Percentiles rank a stretch among this genome's conserved stretches.
Conservation (phyloP, 2,329 filamentous ascomycete genomes). For the Phialophora expanda region DNA sequence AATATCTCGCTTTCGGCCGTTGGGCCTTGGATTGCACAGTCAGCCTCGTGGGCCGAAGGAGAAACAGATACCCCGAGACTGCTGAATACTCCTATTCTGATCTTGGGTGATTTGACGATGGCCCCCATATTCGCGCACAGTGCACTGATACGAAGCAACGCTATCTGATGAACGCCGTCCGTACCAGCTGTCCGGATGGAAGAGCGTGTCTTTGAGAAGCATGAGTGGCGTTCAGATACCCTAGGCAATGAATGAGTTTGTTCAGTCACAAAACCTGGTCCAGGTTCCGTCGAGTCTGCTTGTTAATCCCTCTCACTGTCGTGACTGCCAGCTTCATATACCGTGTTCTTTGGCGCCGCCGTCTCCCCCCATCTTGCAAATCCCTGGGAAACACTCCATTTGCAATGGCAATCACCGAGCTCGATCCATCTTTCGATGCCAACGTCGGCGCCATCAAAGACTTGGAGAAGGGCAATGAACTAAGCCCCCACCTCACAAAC, state of each 20-base stretch:
- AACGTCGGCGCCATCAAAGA: constrained; percentile 10
- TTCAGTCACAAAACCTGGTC: neutral
- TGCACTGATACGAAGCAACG: neutral
- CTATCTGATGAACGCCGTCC: neutral
- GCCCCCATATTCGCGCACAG: neutral
- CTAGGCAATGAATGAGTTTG: neutral
- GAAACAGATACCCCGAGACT: neutral
- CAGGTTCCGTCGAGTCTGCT: neutral
- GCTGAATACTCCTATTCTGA: neutral
- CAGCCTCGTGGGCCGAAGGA: constrained; percentile 8
- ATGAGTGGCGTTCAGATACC: neutral
- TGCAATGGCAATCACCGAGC: neutral
- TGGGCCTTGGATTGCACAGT: neutral
- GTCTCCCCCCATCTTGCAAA: neutral
- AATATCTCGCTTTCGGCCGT: neutral
- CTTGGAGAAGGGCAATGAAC: constrained; percentile 27
- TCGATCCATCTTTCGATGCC: neutral
- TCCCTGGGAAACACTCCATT: neutral
- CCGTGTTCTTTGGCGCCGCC: neutral
- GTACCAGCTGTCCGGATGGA: neutral
- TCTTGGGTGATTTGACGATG: neutral
- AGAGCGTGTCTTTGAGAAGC: neutral
- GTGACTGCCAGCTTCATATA: neutral
- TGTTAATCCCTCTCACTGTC: neutral
- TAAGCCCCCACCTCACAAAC: constrained; percentile 63